Evolutionary conservation across 208 protist species (phyloP), one percentile per base, ranked within the genome.

Genomic region (Phytomonas sp.): DNA sequence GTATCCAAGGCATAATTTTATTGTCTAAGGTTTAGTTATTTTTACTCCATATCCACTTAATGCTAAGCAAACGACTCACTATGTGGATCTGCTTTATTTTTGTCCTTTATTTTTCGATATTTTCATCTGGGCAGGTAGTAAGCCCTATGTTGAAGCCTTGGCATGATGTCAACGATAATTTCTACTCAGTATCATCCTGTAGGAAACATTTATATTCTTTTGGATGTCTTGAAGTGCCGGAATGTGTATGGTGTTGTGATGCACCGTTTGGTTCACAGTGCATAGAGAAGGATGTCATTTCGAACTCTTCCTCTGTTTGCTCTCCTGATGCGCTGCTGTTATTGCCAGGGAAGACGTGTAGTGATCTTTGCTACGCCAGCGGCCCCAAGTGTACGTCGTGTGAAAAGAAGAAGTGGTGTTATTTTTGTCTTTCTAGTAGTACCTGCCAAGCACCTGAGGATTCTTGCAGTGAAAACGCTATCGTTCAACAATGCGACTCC

Each of bases 331-430:
- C 77, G 0, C 70, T 73, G 61, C 45, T 86, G 34, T 37, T 33
- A 14, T 40, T 42, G 49, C 7, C 31, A 23, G 60, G 69, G 56
- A 64, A 65, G 30, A 82, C 78, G 40, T 86, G 81, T 64, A 72
- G 60, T 23, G 7, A 29, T 0, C 52, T 74, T 4, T 86, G 81
- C 34, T 4, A n/a, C 29, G 59, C 45, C 5, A 26, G 37, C 2
- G 30, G 26, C 19, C 52, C 26, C 31, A 4, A 32, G 0, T 69
- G 65, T 8, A 56, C 10, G 32, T 29, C 29, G 7, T 76, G 72
- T 31, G 72, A 11, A n/a, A n/a, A 26, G 32, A 33, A 59, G 23
- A 52, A 45, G n/a, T 79, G 59, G 61, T 75, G 52, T 61, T 73
- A 71, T 60, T 73, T 59, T 36, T 71, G 52, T 37, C n/a, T 16